Conservation (phyloP, 192 early-diverging fungal genomes). For the Jimgerdemannia lactiflua region DNA sequence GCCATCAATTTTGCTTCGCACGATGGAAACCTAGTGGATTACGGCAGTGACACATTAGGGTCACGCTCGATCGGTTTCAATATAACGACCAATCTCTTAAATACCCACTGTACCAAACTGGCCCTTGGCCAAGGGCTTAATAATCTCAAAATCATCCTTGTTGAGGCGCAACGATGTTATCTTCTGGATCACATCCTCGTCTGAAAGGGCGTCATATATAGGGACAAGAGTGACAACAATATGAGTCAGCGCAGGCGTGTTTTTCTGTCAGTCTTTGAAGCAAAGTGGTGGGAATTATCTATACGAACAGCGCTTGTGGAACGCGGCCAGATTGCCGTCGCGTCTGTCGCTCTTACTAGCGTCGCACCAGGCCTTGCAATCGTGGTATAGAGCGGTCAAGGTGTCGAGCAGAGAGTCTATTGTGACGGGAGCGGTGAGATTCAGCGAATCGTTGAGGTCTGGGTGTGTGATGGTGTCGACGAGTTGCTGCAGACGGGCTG, state of each 20-base stretch:
- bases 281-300: not conserved
- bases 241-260: not conserved
- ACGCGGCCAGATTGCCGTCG: not conserved
- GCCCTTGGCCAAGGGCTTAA: constrained; percentile 73
- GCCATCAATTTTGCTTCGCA: constrained; percentile 64
- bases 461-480: not conserved
- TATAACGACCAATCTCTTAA: not conserved
- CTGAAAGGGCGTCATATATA: not conserved
- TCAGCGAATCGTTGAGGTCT: not conserved
- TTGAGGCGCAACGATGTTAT: constrained; percentile 35
- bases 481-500: not conserved
- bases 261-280: not conserved
- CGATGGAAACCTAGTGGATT: constrained; percentile 68
- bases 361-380: not conserved
- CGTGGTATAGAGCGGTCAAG: not conserved
- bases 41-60: not conserved
- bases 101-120: constrained; percentile 62
- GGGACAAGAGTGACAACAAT: not conserved
- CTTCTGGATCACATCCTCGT: not conserved
- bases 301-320: not conserved
- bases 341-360: not conserved
- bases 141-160: constrained; percentile 69
- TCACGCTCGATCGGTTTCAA: not conserved
- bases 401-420: not conserved
- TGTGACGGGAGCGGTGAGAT: not conserved